Evolutionary conservation across 1,284 basidiomycete species (phyloP), one percentile per base, ranked within the genome.

Genomic region (Acaromyces ingoldii): DNA sequence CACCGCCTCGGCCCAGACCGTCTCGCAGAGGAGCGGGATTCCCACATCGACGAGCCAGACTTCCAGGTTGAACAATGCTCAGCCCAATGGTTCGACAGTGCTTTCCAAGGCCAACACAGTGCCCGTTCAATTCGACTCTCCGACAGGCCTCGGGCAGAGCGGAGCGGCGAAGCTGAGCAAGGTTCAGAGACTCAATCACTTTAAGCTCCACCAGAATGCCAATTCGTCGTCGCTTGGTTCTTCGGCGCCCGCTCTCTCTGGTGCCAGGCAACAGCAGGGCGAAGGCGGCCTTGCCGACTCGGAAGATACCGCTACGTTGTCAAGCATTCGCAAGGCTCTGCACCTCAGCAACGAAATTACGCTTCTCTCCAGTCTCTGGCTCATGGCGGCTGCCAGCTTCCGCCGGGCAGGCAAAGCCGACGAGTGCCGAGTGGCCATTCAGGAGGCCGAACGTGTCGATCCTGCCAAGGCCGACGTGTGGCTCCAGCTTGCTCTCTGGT

Each of bases 371-470:
- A 84, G 90, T 63, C 78, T 97, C 19, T 99, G 93, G 93, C 78
- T 97, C 5, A 88, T 90, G 82, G 87, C 85, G 2, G 90, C 93
- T 0, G 91, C 95, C 4, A 92, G 89, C 0, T 98, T 96, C 79
- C 82, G 95, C 29, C 80, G 93, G 52, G 80, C 87, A 43, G 88
- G 88, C 9, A 91, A 92, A 78, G 83, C 89, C 51, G 89, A 92
- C 55, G 89, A 97, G 70, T 85, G 88, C 2, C 84, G 85, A 53
- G 90, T 85, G 7, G 87, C 93, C 2, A 91, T 97, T 44, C 89
- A 92, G 71, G 93, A 99, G 77, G 95, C 93, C 0, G 93, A 99
- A 75, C 84, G 86, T 4, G 81, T 85, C 58, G 89, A 93, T 72
- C 86, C 89, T 57, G 82, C 83, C 31, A 89, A 91, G 72, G 84